Percentiles rank a stretch among this genome's conserved stretches.
Evolutionary conservation across 1,284 basidiomycete species (phyloP).

Genomic region (Malassezia yamatoensis): DNA sequence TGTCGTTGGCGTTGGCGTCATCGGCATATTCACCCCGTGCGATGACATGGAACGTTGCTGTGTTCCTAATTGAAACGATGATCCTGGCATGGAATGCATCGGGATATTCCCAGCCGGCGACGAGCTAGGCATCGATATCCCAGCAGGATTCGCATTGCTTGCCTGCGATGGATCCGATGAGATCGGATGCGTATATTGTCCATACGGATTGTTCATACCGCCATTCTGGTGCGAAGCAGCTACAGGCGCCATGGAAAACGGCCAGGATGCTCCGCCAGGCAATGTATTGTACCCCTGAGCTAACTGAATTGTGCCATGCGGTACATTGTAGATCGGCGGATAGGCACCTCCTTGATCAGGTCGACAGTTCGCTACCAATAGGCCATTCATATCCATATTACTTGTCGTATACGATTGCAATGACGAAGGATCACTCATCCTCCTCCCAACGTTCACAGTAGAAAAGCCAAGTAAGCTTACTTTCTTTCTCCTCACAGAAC

Average conservation of each 20-base stretch:
- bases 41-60: neutral
- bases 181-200: neutral
- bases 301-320: conserved; percentile 34
- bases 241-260: conserved; percentile 8
- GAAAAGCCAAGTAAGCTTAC: no score
- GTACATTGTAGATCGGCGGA: conserved; percentile 29
- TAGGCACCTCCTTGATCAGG: conserved; percentile 6
- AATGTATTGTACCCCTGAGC: conserved; percentile 15
- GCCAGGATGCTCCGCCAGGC: conserved; percentile 5
- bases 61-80: neutral
- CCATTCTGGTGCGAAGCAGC: neutral
- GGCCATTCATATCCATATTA: conserved; percentile 11
- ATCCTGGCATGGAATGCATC: neutral
- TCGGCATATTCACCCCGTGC: neutral
- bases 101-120: neutral
- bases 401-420: neutral
- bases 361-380: neutral
- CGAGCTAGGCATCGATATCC: neutral
- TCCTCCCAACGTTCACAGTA: neutral
- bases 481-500: no score
- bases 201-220: neutral
- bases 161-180: neutral
- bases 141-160: neutral
- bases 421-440: neutral
- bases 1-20: neutral